phyloP scores from a whole-genome alignment of 108 stramenopile genomes.

The Aurantiochytrium sp. region DNA sequence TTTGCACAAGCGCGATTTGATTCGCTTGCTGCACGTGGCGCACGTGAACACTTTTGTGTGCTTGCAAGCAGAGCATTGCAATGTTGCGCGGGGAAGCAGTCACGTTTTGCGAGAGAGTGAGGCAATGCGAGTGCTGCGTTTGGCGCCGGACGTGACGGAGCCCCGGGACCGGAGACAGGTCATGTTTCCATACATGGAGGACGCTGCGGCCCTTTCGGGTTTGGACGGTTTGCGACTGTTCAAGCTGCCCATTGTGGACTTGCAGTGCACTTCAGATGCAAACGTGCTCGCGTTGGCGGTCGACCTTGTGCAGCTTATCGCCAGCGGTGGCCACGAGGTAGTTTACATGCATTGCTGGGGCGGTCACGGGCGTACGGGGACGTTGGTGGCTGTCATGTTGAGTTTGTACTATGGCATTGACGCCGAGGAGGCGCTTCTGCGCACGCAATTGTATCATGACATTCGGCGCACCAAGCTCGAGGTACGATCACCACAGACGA shows the following conservation, averaged over 20 bases:
- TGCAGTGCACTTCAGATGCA: constrained; percentile 40
- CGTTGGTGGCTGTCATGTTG: constrained; percentile 48
- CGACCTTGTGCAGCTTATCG: constrained; percentile 28
- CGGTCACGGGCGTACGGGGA: constrained; percentile 55
- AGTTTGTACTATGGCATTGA: constrained; percentile 42
- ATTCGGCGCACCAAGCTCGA: constrained; percentile 38
- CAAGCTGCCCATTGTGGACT: constrained; percentile 51
- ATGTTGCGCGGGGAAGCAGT: background rate
- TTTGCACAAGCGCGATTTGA: background rate
- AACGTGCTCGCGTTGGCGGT: constrained; percentile 29
- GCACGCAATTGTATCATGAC: constrained; percentile 53
- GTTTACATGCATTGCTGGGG: constrained; percentile 55
- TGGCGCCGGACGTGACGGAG: background rate
- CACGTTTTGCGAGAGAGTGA: background rate
- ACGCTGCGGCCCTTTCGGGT: background rate
- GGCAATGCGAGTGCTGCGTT: background rate
- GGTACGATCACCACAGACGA: constrained; percentile 53
- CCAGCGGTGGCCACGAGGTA: constrained; percentile 27
- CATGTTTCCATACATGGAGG: background rate
- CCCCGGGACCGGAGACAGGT: background rate
- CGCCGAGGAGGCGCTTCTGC: constrained; percentile 33
- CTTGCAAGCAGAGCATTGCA: constrained; percentile 44
- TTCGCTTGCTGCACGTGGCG: constrained; percentile 23
- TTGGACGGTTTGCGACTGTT: constrained; percentile 17
- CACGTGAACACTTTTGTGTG: constrained; percentile 49